phyloP scores from a whole-genome alignment of 2,329 filamentous ascomycete species.

The Trichoderma breve region DNA sequence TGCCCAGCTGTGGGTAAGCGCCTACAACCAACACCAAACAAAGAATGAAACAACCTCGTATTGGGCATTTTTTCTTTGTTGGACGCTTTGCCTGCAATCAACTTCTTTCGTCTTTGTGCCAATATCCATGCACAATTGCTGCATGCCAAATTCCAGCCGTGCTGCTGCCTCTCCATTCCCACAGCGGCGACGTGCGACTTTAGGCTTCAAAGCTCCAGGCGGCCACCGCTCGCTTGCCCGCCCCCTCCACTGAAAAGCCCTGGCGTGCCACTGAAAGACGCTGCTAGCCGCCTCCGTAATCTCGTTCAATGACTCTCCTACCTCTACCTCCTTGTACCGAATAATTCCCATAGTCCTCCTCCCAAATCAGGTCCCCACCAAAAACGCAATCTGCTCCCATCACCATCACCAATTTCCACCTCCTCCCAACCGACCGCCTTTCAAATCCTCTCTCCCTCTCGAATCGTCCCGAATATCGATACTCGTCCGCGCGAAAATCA shows the following conservation, averaged over 20 bases:
- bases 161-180: not conserved
- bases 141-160: not conserved
- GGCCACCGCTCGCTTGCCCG: not conserved
- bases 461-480: not conserved
- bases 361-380: slow-evolving; percentile 7
- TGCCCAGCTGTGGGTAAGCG: not conserved
- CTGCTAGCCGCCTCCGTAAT: not conserved
- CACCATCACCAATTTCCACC: slow-evolving; percentile 14
- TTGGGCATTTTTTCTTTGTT: not conserved
- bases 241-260: not conserved
- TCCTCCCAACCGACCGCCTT: slow-evolving; percentile 13
- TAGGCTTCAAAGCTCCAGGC: not conserved
- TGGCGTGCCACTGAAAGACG: not conserved
- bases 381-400: slow-evolving; percentile 14
- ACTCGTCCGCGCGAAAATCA: not conserved
- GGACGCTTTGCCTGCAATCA: not conserved
- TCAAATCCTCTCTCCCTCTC: not conserved
- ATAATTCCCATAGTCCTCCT: not conserved
- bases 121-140: not conserved
- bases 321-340: not conserved
- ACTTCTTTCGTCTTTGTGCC: not conserved
- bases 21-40: not conserved
- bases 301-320: not conserved
- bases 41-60: not conserved
- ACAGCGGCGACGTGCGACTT: not conserved